Conservation (phyloP, 805 yeast genomes). For the Schwanniomyces sp. region DNA sequence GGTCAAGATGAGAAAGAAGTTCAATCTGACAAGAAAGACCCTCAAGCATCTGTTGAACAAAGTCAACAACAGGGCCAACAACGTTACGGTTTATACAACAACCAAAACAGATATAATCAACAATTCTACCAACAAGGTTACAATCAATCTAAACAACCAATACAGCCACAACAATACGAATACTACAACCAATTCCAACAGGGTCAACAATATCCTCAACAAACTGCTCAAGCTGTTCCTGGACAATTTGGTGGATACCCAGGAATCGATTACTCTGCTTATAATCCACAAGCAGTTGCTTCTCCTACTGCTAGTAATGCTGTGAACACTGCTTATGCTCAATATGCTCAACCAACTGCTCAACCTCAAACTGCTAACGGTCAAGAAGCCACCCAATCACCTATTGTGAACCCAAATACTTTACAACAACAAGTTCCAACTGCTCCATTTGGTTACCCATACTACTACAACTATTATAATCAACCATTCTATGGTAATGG, state of each 20-base stretch:
- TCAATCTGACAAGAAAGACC: slow-evolving; percentile 16
- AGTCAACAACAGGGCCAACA: slow-evolving; percentile 9
- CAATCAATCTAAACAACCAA: slow-evolving; percentile 23
- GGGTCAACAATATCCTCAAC: slow-evolving; percentile 44
- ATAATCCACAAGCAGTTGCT: slow-evolving; percentile 33
- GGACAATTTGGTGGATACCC: slow-evolving; percentile 44
- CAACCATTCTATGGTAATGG: slow-evolving; percentile 41
- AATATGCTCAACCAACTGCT: slow-evolving; percentile 18
- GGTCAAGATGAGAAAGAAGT: slow-evolving; percentile 39
- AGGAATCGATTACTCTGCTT: slow-evolving; percentile 41
- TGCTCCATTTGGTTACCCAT: slow-evolving; percentile 42
- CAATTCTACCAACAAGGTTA: slow-evolving; percentile 16
- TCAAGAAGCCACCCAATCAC: slow-evolving; percentile 22
- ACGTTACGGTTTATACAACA: slow-evolving; percentile 9
- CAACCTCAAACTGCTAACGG: slow-evolving; percentile 15
- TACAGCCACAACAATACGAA: slow-evolving; percentile 27
- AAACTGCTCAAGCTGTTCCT: slow-evolving; percentile 39
- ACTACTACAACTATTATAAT: slow-evolving; percentile 41
- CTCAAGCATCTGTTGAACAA: slow-evolving; percentile 5
- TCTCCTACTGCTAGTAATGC: slow-evolving; percentile 27
- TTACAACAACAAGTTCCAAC: slow-evolving; percentile 35
- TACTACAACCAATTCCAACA: slow-evolving; percentile 34
- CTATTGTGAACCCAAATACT: slow-evolving; percentile 23
- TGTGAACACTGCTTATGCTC: slow-evolving; percentile 27
- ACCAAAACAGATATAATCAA: slow-evolving; percentile 12